These are phyloP conservation scores for Alternaria postmessia DNA, from an alignment of 2,329 filamentous ascomycete species.

Conservation along the genomic window DNA sequence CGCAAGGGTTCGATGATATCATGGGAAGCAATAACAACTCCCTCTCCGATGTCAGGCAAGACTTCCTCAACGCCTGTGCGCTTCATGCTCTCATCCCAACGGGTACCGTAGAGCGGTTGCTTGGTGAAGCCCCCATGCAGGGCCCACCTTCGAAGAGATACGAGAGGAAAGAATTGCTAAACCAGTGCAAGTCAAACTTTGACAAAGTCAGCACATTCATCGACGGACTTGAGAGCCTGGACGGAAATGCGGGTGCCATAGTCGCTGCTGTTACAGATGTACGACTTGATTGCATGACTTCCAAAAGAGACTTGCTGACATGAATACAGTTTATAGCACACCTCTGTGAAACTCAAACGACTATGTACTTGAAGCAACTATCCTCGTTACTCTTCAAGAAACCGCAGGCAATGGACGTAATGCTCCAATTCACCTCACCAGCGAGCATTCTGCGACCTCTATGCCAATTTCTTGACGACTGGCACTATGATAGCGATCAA, in stretches of 20 bases:
- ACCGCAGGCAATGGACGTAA: constrained; percentile 74
- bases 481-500: constrained; percentile 84
- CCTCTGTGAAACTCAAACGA: constrained; percentile 76
- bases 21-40: constrained; percentile 64
- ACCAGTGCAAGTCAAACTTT: constrained; percentile 78
- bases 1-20: constrained; percentile 68
- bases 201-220: constrained; percentile 79
- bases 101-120: constrained; percentile 76
- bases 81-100: constrained; percentile 85
- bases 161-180: constrained; percentile 78
- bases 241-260: constrained; percentile 89
- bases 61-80: constrained; percentile 91
- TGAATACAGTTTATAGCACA: constrained; percentile 68
- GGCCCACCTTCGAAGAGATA: constrained; percentile 78
- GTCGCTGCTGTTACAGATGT: constrained; percentile 69
- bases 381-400: constrained; percentile 78
- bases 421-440: constrained; percentile 77
- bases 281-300: not conserved
- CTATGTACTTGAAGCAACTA: constrained; percentile 78
- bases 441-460: constrained; percentile 75
- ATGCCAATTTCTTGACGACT: constrained; percentile 78
- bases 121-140: constrained; percentile 85
- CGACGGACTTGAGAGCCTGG: constrained; percentile 84
- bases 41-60: constrained; percentile 73
- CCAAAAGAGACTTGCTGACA: constrained; percentile 11